phyloP scores from a whole-genome alignment of 1,139 yeast species.

The Yamadazyma siamensis region DNA sequence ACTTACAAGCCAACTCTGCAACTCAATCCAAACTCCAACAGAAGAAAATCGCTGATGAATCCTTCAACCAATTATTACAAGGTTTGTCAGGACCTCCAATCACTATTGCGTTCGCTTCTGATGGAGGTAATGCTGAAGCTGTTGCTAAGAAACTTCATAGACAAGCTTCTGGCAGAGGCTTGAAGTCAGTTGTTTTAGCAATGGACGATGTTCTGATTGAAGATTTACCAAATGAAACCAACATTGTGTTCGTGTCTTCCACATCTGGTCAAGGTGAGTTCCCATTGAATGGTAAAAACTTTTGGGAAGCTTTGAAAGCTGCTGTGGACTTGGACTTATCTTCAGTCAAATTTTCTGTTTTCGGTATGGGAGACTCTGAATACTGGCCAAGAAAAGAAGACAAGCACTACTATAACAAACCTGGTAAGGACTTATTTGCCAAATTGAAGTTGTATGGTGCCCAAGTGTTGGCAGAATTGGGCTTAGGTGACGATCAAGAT shows the following conservation, averaged over 20 bases:
- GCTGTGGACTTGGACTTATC: conserved; percentile 73
- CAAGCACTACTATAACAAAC: conserved; percentile 89
- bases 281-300: conserved; percentile 88
- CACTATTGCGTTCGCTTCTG: conserved; percentile 88
- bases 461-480: conserved; percentile 66
- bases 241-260: conserved; percentile 77
- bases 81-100: conserved; percentile 93
- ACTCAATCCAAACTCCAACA: conserved; percentile 57
- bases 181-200: conserved; percentile 70
- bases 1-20: conserved; percentile 62
- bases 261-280: conserved; percentile 98
- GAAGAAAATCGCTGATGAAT: conserved; percentile 67
- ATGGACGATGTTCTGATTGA: conserved; percentile 86
- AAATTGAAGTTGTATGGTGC: conserved; percentile 72
- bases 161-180: conserved; percentile 84
- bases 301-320: conserved; percentile 81
- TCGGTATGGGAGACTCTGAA: conserved; percentile 90
- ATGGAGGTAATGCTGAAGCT: conserved; percentile 89
- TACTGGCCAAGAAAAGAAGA: conserved; percentile 99
- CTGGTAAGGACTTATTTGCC: conserved; percentile 69
- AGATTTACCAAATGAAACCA: conserved; percentile 77
- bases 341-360: conserved; percentile 66
- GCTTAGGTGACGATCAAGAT: conserved; percentile 95
- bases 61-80: conserved; percentile 72
- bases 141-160: conserved; percentile 78